phyloP scores from a whole-genome alignment of 257 asterid species.

The Handroanthus guayacan region DNA sequence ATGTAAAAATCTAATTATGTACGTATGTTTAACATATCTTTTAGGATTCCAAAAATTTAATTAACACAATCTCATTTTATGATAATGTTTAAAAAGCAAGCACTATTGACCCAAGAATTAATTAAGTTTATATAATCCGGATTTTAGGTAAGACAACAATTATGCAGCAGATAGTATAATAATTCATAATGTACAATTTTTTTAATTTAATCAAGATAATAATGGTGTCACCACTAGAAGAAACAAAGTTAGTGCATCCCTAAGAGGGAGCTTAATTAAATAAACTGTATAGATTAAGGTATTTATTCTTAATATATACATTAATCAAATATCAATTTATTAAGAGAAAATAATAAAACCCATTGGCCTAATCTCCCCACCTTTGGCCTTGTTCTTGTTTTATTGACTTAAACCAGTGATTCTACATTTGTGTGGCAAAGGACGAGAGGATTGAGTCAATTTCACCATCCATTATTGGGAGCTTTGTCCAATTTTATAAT shows the following conservation, averaged over 20 bases:
- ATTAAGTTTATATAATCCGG: background rate
- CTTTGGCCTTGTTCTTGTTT: slow-evolving; percentile 26
- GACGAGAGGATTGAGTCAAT: slow-evolving; percentile 38
- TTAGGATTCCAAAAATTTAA: background rate
- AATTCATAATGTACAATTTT: too few species aligned
- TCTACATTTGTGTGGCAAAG: slow-evolving; percentile 17
- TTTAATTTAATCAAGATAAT: slow-evolving; percentile 1
- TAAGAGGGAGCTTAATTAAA: slow-evolving; percentile 17
- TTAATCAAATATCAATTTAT: background rate
- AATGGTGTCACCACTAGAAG: slow-evolving; percentile 31
- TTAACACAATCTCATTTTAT: background rate
- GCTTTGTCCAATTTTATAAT: slow-evolving; percentile 32
- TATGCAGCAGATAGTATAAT: background rate
- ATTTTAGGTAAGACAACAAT: slow-evolving; percentile 14
- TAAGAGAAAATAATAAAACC: background rate
- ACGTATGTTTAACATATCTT: background rate
- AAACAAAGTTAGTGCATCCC: slow-evolving; percentile 35
- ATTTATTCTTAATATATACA: background rate
- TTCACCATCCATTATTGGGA: slow-evolving; percentile 49
- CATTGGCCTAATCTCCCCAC: slow-evolving; percentile 29
- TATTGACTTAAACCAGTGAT: slow-evolving; percentile 30
- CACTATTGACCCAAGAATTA: background rate
- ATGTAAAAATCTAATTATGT: background rate
- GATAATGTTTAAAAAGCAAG: background rate
- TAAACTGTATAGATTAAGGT: background rate